phyloP scores from a whole-genome alignment of 116 monocot species.

The Dioscorea cayenensis region DNA sequence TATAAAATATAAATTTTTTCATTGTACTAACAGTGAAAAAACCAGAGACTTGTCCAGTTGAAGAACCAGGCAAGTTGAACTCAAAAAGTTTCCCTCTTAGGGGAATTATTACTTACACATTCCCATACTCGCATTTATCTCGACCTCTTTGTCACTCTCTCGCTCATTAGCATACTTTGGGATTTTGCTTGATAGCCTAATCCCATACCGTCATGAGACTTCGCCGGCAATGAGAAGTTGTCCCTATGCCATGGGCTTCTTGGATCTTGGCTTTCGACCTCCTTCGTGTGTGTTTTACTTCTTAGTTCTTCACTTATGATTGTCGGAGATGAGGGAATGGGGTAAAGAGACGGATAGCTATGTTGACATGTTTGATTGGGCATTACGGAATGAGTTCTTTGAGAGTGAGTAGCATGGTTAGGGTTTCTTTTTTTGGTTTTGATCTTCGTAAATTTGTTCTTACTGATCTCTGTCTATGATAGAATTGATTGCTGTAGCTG shows the following conservation, averaged over 20 bases:
- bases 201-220: background rate
- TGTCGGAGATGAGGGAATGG: constrained; percentile 12
- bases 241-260: background rate
- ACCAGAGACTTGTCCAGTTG: no score
- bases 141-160: background rate
- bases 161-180: background rate
- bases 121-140: no score
- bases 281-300: background rate
- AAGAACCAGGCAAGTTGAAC: no score
- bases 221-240: background rate
- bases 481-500: no score
- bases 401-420: constrained; percentile 78
- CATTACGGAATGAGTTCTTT: constrained; percentile 95
- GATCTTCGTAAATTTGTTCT: background rate
- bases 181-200: background rate
- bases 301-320: no score
- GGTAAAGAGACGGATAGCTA: constrained; percentile 52
- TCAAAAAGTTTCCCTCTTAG: no score
- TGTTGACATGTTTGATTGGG: constrained; percentile 92
- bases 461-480: background rate
- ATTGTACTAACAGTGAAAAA: no score
- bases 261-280: constrained; percentile 36
- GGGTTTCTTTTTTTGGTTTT: constrained; percentile 26
- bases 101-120: no score
- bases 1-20: no score